Evolutionary conservation across 2,329 filamentous ascomycete species (phyloP).

Genomic region (Aspergillus oerlinghausenensis): DNA sequence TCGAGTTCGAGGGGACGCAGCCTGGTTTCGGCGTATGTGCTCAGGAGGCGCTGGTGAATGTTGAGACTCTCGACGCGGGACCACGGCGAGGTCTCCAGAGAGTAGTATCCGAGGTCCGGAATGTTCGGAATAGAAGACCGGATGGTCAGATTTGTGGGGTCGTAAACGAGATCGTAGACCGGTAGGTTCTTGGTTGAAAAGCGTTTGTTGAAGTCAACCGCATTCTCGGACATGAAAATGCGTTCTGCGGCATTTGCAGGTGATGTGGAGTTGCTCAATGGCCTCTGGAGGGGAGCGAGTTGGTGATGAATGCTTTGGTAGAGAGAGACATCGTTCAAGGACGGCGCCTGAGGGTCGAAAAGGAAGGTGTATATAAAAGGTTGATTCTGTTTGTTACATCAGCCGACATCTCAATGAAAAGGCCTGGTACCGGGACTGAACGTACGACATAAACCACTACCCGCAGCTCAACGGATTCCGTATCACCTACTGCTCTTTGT

Average conservation of each 20-base stretch:
- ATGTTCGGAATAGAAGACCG: constrained; percentile 63
- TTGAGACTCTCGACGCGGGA: constrained; percentile 57
- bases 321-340: constrained; percentile 39
- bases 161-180: constrained; percentile 59
- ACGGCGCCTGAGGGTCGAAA: constrained; percentile 41
- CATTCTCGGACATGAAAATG: constrained; percentile 29
- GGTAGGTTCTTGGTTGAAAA: constrained; percentile 32
- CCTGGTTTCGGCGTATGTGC: constrained; percentile 51
- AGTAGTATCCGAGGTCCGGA: constrained; percentile 46
- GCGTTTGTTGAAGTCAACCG: constrained; percentile 28
- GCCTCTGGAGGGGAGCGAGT: constrained; percentile 44
- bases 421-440: neutral
- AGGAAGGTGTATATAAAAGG: constrained; percentile 51
- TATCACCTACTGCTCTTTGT: constrained; percentile 2
- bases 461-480: constrained; percentile 25
- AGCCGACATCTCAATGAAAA: constrained; percentile 4
- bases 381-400: constrained; percentile 30
- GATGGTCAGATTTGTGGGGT: constrained; percentile 54
- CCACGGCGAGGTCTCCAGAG: constrained; percentile 34
- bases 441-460: constrained; percentile 42
- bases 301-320: constrained; percentile 48
- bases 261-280: constrained; percentile 44
- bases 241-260: constrained; percentile 37
- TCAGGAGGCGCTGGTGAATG: constrained; percentile 57
- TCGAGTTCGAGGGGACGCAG: constrained; percentile 49